These are phyloP conservation scores for Nephelium lappaceum DNA, from an alignment of 345 rosid genomes.

Conservation along the genomic window DNA sequence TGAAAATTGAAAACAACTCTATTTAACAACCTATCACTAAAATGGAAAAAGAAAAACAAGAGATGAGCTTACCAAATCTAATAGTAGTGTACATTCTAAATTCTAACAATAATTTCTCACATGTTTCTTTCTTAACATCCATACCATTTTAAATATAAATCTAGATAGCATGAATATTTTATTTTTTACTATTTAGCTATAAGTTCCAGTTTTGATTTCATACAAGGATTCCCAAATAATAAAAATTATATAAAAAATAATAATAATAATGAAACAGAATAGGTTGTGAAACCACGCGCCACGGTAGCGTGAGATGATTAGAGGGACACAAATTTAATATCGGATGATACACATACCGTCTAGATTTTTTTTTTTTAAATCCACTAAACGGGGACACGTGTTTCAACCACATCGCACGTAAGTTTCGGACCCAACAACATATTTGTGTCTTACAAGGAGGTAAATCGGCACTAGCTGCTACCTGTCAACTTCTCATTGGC, in stretches of 20 bases:
- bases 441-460: neutral
- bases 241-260: neutral
- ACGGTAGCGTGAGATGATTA: neutral
- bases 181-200: too few relatives aligned
- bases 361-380: neutral
- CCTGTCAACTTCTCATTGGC: conserved; percentile 7
- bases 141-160: too few relatives aligned
- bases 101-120: too few relatives aligned
- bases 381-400: conserved; percentile 11
- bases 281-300: neutral
- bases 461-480: neutral
- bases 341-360: neutral
- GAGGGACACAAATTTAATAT: neutral
- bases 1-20: too few relatives aligned
- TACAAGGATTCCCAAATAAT: too few relatives aligned
- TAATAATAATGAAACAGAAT: neutral
- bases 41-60: too few relatives aligned
- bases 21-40: too few relatives aligned
- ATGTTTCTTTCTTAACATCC: too few relatives aligned
- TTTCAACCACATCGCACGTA: neutral
- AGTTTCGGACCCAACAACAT: neutral
- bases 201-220: too few relatives aligned
- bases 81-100: too few relatives aligned
- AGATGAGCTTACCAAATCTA: too few relatives aligned
- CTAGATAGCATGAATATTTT: too few relatives aligned